Conservation (phyloP, 1,139 yeast genomes). For the Suhomyces maxii region DNA sequence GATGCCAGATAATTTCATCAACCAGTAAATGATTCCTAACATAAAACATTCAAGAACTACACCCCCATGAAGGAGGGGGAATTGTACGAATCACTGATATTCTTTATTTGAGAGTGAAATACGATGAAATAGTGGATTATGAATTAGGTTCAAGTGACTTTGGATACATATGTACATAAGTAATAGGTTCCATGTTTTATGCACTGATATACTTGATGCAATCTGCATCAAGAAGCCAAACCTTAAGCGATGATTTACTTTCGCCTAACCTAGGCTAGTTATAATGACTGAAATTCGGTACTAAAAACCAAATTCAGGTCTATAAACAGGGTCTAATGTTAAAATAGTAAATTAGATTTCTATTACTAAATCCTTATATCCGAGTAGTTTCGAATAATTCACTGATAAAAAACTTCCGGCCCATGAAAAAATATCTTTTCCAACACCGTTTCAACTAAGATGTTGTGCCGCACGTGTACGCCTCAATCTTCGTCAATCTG, state of each 20-base stretch:
- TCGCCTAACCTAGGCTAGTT: background rate
- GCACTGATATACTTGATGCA: background rate
- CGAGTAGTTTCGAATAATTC: background rate
- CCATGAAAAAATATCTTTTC: background rate
- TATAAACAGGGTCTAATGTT: background rate
- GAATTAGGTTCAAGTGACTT: background rate
- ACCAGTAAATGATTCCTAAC: no score
- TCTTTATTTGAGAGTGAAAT: no score
- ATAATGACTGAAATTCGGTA: background rate
- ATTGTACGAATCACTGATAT: no score
- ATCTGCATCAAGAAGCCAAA: background rate
- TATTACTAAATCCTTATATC: background rate
- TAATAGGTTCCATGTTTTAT: no score
- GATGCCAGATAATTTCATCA: no score
- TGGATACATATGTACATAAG: no score
- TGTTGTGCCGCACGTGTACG: background rate
- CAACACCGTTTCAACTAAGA: background rate
- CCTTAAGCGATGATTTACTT: background rate
- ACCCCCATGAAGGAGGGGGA: no score
- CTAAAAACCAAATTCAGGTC: background rate
- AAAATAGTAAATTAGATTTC: background rate
- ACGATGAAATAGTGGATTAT: no score
- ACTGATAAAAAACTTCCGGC: background rate
- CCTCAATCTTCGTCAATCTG: background rate
- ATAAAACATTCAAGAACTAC: no score